phyloP scores from a whole-genome alignment of 2,329 filamentous ascomycete species.

The Arthrobotrys entomopaga region DNA sequence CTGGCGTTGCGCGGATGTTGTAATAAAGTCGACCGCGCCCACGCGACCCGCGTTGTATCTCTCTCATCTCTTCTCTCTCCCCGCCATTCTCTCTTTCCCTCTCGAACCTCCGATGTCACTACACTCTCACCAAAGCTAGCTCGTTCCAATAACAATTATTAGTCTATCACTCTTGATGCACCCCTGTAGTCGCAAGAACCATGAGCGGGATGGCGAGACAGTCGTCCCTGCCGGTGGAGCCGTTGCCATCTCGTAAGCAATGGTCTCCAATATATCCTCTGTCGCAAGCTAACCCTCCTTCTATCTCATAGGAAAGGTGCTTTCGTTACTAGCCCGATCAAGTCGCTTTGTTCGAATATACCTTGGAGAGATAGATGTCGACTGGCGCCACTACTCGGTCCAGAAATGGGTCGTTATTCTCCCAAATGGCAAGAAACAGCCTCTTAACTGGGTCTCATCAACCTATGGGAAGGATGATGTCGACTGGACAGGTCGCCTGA shows the following conservation, averaged over 20 bases:
- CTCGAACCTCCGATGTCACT: constrained; percentile 33
- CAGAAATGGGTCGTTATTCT: constrained; percentile 51
- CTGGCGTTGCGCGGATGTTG: constrained; percentile 29
- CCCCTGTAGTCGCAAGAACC: background rate
- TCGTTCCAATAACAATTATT: background rate
- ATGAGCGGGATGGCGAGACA: constrained; percentile 48
- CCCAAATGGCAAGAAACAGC: constrained; percentile 48
- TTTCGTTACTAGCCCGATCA: constrained; percentile 34
- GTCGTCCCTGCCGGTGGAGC: constrained; percentile 24
- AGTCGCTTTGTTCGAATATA: constrained; percentile 51
- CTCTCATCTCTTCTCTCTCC: background rate
- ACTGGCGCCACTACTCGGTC: constrained; percentile 50
- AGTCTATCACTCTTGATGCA: constrained; percentile 27
- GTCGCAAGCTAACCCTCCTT: background rate
- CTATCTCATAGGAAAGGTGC: constrained; percentile 37
- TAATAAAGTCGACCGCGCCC: background rate
- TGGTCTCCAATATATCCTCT: background rate
- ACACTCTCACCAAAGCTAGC: background rate
- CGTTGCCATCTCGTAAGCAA: constrained; percentile 40
- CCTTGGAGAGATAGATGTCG: constrained; percentile 46
- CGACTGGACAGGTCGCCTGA: constrained; percentile 45
- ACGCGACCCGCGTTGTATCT: constrained; percentile 33
- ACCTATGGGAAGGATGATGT: constrained; percentile 38
- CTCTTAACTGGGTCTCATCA: constrained; percentile 36
- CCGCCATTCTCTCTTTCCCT: background rate